A percentile compares a stretch with the other conserved stretches of the same genome.
phyloP scores from a whole-genome alignment of 345 rosid species.

The Cardiospermum halicacabum region DNA sequence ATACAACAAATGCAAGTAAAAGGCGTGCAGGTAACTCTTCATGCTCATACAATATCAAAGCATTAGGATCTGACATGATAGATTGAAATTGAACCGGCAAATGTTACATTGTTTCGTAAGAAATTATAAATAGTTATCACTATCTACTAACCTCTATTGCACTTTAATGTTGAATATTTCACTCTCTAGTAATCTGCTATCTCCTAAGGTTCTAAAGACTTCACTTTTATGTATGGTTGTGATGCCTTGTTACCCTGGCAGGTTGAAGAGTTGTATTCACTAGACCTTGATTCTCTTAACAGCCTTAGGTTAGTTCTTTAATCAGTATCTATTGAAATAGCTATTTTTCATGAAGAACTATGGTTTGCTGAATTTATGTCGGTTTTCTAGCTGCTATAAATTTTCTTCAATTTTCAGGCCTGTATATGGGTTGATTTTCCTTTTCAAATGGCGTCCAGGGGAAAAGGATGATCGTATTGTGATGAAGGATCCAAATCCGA shows the following conservation, averaged over 20 bases:
- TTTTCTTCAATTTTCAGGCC: conserved; percentile 51
- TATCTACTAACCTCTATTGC: not conserved
- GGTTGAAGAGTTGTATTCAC: conserved; percentile 95
- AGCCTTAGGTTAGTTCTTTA: conserved; percentile 58
- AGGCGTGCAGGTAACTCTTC: conserved; percentile 74
- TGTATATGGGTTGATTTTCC: conserved; percentile 88
- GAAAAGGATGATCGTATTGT: conserved; percentile 90
- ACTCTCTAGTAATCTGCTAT: not conserved
- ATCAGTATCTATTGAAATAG: not conserved
- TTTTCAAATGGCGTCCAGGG: conserved; percentile 94
- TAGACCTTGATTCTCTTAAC: conserved; percentile 85
- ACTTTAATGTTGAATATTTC: not conserved
- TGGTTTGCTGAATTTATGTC: not conserved
- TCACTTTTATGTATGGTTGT: not conserved
- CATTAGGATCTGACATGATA: not conserved
- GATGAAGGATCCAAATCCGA: conserved; percentile 68
- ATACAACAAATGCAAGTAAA: conserved; percentile 98
- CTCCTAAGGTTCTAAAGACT: not conserved
- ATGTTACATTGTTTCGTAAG: not conserved
- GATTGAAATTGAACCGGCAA: not conserved
- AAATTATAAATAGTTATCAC: too few relatives aligned
- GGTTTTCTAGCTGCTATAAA: too few relatives aligned
- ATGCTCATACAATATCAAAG: not conserved
- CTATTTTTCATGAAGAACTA: not conserved
- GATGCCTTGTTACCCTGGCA: conserved; percentile 26